Evolutionary conservation across 2,329 filamentous ascomycete genomes (phyloP).

Genomic region (Cladosporium velox): DNA sequence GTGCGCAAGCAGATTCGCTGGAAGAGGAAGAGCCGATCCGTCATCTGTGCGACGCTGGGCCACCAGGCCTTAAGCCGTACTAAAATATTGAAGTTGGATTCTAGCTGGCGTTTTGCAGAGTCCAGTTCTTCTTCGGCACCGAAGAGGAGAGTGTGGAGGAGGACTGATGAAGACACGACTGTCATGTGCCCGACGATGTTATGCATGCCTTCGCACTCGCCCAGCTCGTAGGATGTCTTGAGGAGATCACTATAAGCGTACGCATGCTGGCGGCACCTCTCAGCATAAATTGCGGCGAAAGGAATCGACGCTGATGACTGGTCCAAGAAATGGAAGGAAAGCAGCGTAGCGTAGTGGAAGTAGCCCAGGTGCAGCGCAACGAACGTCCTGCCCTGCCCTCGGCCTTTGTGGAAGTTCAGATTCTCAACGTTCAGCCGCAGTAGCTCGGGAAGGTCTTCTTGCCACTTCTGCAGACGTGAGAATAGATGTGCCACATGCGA

Average conservation of each 20-base stretch:
- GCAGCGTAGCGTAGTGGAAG: slow-evolving; percentile 50
- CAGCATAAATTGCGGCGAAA: slow-evolving; percentile 9
- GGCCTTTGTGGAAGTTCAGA: slow-evolving; percentile 39
- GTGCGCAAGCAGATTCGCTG: slow-evolving; percentile 43
- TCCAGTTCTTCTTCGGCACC: slow-evolving; percentile 41
- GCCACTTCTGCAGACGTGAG: slow-evolving; percentile 13
- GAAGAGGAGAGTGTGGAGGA: slow-evolving; percentile 51
- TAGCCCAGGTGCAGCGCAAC: slow-evolving; percentile 51
- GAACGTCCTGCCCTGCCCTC: slow-evolving; percentile 48
- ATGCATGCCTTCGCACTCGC: slow-evolving; percentile 47
- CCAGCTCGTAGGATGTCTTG: slow-evolving; percentile 41
- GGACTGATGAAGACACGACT: slow-evolving; percentile 50
- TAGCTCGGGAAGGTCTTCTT: not conserved
- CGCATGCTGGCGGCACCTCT: slow-evolving; percentile 40
- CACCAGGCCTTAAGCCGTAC: slow-evolving; percentile 45
- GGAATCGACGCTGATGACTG: slow-evolving; percentile 29
- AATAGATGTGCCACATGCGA: not conserved
- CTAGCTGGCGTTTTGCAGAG: slow-evolving; percentile 41
- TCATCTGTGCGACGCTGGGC: slow-evolving; percentile 35
- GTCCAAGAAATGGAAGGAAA: slow-evolving; percentile 52
- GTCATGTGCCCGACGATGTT: slow-evolving; percentile 51
- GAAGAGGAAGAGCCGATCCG: slow-evolving; percentile 45
- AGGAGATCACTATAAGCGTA: slow-evolving; percentile 45
- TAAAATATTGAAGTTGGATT: slow-evolving; percentile 51
- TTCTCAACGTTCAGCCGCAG: slow-evolving; percentile 33